Evolutionary conservation across 169 alveolate genomes (phyloP).

Genomic region (Babesia divergens): DNA sequence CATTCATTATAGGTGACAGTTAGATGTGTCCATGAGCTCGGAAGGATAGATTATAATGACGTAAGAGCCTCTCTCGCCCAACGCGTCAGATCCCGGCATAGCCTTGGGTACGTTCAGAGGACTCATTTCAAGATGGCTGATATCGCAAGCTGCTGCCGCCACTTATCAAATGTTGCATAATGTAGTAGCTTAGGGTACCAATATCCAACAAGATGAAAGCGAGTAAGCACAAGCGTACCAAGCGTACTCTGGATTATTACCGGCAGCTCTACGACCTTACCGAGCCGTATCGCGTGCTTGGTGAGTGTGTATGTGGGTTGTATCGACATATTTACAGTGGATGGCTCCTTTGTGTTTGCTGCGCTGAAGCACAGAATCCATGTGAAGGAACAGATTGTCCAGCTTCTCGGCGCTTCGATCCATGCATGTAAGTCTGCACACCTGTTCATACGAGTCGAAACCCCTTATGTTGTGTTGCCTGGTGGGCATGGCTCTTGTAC

Average conservation of each 20-base stretch:
- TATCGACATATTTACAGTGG: slow-evolving; percentile 9
- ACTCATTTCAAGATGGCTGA: background rate
- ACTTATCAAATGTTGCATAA: background rate
- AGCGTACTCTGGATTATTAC: slow-evolving; percentile 42
- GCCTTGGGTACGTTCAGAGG: background rate
- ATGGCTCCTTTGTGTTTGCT: slow-evolving; percentile 58
- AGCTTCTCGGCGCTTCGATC: slow-evolving; percentile 29
- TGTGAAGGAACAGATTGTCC: slow-evolving; percentile 44
- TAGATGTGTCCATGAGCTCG: background rate
- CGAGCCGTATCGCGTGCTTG: slow-evolving; percentile 60
- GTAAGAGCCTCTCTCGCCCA: background rate
- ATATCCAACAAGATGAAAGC: slow-evolving; percentile 30
- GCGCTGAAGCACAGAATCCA: slow-evolving; percentile 50
- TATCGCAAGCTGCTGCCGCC: background rate
- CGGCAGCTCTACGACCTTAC: slow-evolving; percentile 46
- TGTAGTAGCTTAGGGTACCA: background rate
- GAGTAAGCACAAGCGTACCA: slow-evolving; percentile 37
- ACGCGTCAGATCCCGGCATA: background rate
- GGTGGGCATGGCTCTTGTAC: too few relatives aligned
- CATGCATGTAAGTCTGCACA: slow-evolving; percentile 35
- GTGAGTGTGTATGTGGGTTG: slow-evolving; percentile 11
- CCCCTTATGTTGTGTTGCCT: too few relatives aligned
- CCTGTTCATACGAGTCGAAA: too few relatives aligned
- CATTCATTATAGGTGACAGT: slow-evolving; percentile 26
- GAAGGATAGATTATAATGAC: background rate